phyloP scores from a whole-genome alignment of 1,284 basidiomycete genomes.

The Malassezia arunalokei region DNA sequence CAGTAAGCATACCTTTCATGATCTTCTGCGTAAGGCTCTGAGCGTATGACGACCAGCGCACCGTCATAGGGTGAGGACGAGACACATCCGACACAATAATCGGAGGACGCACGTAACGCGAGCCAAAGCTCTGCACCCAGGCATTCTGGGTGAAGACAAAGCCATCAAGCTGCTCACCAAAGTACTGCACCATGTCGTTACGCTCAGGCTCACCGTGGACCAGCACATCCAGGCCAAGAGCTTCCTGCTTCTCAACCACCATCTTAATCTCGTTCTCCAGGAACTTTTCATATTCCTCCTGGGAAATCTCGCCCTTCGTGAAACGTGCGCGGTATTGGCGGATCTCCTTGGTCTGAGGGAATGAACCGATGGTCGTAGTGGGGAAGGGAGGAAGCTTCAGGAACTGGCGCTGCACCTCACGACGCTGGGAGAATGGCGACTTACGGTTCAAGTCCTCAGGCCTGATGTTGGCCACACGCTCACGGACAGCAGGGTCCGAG shows the following conservation, averaged over 20 bases:
- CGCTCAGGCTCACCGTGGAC: conserved; percentile 99
- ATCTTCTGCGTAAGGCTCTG: conserved; percentile 86
- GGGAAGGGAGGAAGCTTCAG: conserved; percentile 92
- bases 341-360: conserved; percentile 95
- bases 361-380: conserved; percentile 96
- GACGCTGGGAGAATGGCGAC: conserved; percentile 75
- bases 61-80: conserved; percentile 84
- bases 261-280: conserved; percentile 94
- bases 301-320: conserved; percentile 78
- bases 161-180: conserved; percentile 87
- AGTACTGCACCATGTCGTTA: conserved; percentile 99
- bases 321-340: conserved; percentile 48
- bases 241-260: conserved; percentile 94
- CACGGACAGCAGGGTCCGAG: conserved; percentile 89
- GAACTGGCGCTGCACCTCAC: conserved; percentile 76
- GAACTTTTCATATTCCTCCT: conserved; percentile 87
- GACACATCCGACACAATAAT: conserved; percentile 98
- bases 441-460: conserved; percentile 77
- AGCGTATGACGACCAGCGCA: conserved; percentile 91
- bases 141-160: conserved; percentile 97
- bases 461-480: conserved; percentile 84
- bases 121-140: conserved; percentile 91
- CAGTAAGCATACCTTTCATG: conserved; percentile 98
- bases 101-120: conserved; percentile 91
- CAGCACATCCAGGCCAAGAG: conserved; percentile 85